phyloP scores from a whole-genome alignment of 257 asterid genomes.

The Catharanthus roseus region DNA sequence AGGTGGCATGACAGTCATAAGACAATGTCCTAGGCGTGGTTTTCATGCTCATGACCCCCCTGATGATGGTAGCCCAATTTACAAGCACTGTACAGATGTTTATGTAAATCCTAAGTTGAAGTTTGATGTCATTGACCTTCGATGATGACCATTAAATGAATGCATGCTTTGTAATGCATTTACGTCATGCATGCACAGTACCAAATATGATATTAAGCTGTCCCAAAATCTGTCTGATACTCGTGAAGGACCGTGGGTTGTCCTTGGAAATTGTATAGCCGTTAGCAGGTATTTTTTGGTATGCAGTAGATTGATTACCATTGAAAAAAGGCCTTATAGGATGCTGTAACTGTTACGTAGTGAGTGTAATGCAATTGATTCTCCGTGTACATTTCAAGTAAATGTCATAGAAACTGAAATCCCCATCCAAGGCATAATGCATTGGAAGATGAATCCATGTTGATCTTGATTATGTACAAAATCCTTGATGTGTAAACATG shows the following conservation, averaged over 20 bases:
- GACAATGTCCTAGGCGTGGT: constrained; percentile 92
- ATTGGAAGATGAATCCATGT: neutral
- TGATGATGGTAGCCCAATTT: constrained; percentile 81
- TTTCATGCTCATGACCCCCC: constrained; percentile 94
- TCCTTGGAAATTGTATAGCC: constrained; percentile 7
- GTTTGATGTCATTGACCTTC: constrained; percentile 83
- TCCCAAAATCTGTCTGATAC: neutral
- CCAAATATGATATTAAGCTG: neutral
- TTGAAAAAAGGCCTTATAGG: neutral
- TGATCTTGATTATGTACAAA: neutral
- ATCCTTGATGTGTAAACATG: neutral
- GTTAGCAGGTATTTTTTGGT: neutral
- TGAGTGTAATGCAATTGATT: neutral
- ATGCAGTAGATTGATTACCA: neutral
- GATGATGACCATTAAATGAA: constrained; percentile 35
- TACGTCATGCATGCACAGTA: neutral
- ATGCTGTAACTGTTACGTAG: neutral
- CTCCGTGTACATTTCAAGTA: neutral
- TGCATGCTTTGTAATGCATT: neutral
- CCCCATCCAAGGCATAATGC: neutral
- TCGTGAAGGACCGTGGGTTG: neutral
- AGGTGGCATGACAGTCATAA: constrained; percentile 88
- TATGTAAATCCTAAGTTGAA: constrained; percentile 71
- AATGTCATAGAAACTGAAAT: constrained; percentile 1
- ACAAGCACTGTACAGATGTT: constrained; percentile 89